Conservation (phyloP, 139 green algal species). For the Chlorella sp. region DNA sequence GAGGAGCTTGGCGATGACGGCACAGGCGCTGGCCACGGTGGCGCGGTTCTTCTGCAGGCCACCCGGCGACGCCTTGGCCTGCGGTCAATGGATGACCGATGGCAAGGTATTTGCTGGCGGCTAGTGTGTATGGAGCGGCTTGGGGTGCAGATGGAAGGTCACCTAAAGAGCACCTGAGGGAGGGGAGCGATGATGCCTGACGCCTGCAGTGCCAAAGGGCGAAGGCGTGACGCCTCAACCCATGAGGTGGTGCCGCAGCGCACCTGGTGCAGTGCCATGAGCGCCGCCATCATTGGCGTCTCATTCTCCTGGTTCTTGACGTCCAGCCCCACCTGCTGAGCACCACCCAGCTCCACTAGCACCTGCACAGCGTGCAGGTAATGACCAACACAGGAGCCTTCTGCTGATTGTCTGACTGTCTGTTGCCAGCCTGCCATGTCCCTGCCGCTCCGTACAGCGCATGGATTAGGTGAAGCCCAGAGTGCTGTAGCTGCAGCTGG, state of each 20-base stretch:
- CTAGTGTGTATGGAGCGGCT: not conserved
- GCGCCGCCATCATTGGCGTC: slow-evolving; percentile 2
- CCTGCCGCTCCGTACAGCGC: no score
- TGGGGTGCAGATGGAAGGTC: not conserved
- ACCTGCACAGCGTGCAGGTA: no score
- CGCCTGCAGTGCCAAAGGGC: no score
- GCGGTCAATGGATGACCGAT: not conserved
- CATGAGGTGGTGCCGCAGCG: not conserved
- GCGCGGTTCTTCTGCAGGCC: not conserved
- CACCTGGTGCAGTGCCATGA: slow-evolving; percentile 3
- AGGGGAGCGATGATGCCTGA: no score
- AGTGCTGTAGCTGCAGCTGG: no score
- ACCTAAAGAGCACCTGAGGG: not conserved
- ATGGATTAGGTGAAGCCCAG: no score
- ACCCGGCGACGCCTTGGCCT: not conserved
- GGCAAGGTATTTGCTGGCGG: not conserved
- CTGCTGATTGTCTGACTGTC: no score
- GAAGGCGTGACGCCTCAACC: no score
- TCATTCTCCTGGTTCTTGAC: not conserved
- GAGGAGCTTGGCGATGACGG: not conserved
- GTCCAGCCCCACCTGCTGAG: not conserved
- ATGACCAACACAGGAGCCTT: no score
- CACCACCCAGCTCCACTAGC: not conserved
- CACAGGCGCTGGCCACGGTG: not conserved
- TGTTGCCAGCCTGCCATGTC: no score